Evolutionary conservation across 1,284 basidiomycete species (phyloP), one percentile per base, ranked within the genome.

Genomic region (Tremellales sp.): DNA sequence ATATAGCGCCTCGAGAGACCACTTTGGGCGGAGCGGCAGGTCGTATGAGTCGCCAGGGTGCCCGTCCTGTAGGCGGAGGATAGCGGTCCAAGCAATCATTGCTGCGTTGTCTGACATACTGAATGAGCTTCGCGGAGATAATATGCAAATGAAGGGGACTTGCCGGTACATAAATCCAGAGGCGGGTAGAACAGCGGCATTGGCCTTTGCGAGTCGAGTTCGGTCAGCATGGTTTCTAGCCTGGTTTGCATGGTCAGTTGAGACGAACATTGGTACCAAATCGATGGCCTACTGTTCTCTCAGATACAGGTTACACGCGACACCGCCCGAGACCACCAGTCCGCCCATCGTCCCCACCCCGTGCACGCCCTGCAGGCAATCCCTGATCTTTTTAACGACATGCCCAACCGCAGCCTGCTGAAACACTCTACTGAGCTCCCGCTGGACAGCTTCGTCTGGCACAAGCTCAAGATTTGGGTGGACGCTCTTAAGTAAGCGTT

Each of bases 71-170:
- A 94, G 85, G 10, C 89, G 80, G 54, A 85, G 73, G 77, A 92
- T 84, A 0, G 87, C 84, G 5, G 89, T 84, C 86, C 86, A 92
- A 1, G 79, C 92, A 54, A 97, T 87, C 92, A 97, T 97, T 1
- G 82, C 91, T 0, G 92, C 92, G 64, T 95, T 97, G 60, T 95
- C 92, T 90, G 54, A 16, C 34, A 24, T 21, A 19, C 16, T 50
- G 4, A 51, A 41, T 34, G 31, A 26, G 47, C 16, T 26, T 31
- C 9, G 4, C 2, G 37, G 12, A 1, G 59, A 18, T 25, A n/a
- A 10, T 26, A 19, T n/a, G 19, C 31, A 22, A 8, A 38, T 22
- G 32, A 39, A 37, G 10, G 12, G 14, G 25, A 47, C 66, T 53
- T 50, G 87, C 88, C 89, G 58, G 90, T 94, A 65, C 91, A 94